Conservation (phyloP, 805 yeast genomes). For the Candida oleophila region DNA sequence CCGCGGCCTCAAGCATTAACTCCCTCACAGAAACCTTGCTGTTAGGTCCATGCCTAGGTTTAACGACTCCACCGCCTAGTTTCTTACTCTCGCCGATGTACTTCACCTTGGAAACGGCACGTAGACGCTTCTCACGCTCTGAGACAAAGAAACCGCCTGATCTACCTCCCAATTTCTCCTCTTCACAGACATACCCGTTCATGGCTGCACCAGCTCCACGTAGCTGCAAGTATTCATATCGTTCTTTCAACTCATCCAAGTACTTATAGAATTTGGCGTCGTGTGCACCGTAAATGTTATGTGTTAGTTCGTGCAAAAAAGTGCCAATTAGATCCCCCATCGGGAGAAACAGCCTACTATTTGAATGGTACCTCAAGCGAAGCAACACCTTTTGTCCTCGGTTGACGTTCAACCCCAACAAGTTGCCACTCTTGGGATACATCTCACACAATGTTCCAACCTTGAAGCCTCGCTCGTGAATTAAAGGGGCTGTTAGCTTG, state of each 20-base stretch:
- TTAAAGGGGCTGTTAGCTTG: slow-evolving; percentile 70
- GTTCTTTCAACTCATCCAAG: slow-evolving; percentile 57
- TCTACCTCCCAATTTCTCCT: slow-evolving; percentile 42
- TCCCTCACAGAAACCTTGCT: slow-evolving; percentile 30
- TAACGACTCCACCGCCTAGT: slow-evolving; percentile 17
- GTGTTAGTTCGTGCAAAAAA: slow-evolving; percentile 84
- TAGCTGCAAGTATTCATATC: slow-evolving; percentile 45
- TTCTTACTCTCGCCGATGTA: slow-evolving; percentile 41
- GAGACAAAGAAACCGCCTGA: slow-evolving; percentile 16
- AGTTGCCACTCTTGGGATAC: slow-evolving; percentile 62
- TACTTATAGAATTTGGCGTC: slow-evolving; percentile 65
- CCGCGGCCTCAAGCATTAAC: slow-evolving; percentile 60
- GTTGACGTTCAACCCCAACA: slow-evolving; percentile 83
- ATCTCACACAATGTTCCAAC: slow-evolving; percentile 77
- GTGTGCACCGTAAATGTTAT: slow-evolving; percentile 79
- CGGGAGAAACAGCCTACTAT: slow-evolving; percentile 57
- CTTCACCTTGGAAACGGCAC: slow-evolving; percentile 38
- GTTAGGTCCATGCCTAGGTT: neutral
- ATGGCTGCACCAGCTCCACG: slow-evolving; percentile 34
- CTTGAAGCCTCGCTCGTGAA: slow-evolving; percentile 62
- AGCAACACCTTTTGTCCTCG: slow-evolving; percentile 70
- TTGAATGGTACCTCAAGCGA: slow-evolving; percentile 60
- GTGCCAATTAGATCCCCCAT: slow-evolving; percentile 72
- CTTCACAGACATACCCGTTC: slow-evolving; percentile 46
- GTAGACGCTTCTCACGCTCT: slow-evolving; percentile 38